phyloP scores from a whole-genome alignment of 441 rosid genomes.

The Croton setiger region DNA sequence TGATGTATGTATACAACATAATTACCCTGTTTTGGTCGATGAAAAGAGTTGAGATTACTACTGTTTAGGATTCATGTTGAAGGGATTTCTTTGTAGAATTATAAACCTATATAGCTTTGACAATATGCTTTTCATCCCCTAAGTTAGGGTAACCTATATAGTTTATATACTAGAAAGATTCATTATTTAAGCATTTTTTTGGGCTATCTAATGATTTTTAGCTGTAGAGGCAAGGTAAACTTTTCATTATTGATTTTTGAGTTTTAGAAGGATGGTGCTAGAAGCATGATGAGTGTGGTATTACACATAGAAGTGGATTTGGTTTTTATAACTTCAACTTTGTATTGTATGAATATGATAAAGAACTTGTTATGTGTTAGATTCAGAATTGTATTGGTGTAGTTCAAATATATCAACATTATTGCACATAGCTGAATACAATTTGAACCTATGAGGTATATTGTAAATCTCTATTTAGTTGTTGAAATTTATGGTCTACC shows the following conservation, averaged over 20 bases:
- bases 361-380: no score
- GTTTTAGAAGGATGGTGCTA: not conserved
- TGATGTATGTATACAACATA: not conserved
- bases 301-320: no score
- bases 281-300: not conserved
- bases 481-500: not conserved
- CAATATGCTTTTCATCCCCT: not conserved
- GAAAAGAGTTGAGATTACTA: not conserved
- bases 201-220: constrained; percentile 1
- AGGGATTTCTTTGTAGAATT: not conserved
- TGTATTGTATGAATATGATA: no score
- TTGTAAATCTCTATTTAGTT: not conserved
- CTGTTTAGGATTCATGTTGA: not conserved
- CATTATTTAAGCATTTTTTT: not conserved
- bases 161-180: not conserved
- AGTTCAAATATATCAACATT: no score
- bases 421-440: no score
- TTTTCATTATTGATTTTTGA: not conserved
- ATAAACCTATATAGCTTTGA: not conserved
- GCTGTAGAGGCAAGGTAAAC: constrained; percentile 1
- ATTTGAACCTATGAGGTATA: not conserved
- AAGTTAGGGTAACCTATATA: not conserved
- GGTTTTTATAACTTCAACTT: no score
- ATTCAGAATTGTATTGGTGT: no score
- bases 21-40: not conserved